phyloP scores from a whole-genome alignment of 176 grass and related monocot species.

The Phragmites australis region DNA sequence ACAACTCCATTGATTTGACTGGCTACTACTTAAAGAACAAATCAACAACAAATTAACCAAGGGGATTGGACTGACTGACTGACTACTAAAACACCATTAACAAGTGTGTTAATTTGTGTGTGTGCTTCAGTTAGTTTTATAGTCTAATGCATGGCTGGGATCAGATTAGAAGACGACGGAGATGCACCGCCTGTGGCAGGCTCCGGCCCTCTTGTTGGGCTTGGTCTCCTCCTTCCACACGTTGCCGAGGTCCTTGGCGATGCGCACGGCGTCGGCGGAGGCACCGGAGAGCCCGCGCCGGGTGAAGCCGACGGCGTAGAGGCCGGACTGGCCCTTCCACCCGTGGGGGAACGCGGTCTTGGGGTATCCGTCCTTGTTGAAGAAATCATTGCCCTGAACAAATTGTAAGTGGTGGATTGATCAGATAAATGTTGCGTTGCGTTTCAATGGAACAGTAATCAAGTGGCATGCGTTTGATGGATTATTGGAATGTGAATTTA shows the following conservation, averaged over 20 bases:
- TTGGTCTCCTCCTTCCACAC: constrained; percentile 88
- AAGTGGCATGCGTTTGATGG: too few relatives aligned
- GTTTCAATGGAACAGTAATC: not conserved
- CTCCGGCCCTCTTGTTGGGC: constrained; percentile 51
- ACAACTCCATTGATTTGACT: not conserved
- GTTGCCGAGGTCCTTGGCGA: constrained; percentile 58
- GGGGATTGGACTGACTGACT: constrained; percentile 19
- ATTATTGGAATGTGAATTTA: constrained; percentile 15
- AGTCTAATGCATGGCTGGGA: not conserved
- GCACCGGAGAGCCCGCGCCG: constrained; percentile 68
- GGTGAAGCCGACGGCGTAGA: constrained; percentile 94
- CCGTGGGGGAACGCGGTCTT: constrained; percentile 62
- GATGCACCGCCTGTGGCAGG: constrained; percentile 76
- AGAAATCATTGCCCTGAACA: constrained; percentile 63
- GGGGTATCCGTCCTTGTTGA: constrained; percentile 80
- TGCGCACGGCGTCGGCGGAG: constrained; percentile 73
- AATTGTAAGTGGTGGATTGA: not conserved
- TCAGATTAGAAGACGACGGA: constrained; percentile 69
- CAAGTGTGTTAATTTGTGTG: constrained; percentile 2
- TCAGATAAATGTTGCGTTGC: not conserved
- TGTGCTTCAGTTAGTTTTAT: constrained; percentile 22
- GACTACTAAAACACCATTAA: constrained; percentile 27
- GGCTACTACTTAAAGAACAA: constrained; percentile 39
- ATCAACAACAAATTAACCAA: constrained; percentile 47
- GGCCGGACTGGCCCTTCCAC: constrained; percentile 64